These are phyloP conservation scores for Thermothielavioides terrestris DNA, from an alignment of 495 filamentous ascomycete species.

Conservation along the genomic window DNA sequence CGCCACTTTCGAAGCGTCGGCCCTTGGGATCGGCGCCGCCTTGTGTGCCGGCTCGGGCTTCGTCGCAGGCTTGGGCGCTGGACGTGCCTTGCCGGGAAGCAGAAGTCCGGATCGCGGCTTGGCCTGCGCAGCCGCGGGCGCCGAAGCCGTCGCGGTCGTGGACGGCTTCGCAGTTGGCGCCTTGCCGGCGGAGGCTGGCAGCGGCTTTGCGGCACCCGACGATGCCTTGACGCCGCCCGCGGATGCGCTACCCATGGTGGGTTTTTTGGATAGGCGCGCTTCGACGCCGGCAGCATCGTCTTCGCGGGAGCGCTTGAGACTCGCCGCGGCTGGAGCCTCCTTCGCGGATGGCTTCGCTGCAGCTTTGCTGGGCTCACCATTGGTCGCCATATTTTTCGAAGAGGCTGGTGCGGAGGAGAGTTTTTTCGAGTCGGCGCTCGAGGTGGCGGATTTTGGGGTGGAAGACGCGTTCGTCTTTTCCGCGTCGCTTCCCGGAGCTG, in stretches of 20 bases:
- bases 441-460: conserved; percentile 4
- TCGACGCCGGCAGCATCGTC: conserved; percentile 29
- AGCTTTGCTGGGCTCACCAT: conserved; percentile 3
- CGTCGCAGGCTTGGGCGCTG: conserved; percentile 23
- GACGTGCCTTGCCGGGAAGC: conserved; percentile 31
- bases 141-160: conserved; percentile 14
- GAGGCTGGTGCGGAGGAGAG: not conserved
- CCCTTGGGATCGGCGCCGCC: no score
- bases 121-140: conserved; percentile 7
- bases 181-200: conserved; percentile 16
- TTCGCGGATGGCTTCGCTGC: conserved; percentile 2
- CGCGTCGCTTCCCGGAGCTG: conserved; percentile 1
- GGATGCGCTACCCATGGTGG: conserved; percentile 24
- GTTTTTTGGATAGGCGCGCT: conserved; percentile 31
- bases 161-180: conserved; percentile 28
- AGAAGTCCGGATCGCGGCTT: conserved; percentile 17
- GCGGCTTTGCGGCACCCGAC: conserved; percentile 6
- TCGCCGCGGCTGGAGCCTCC: not conserved
- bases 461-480: conserved; percentile 4
- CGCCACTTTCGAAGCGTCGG: conserved; percentile 16
- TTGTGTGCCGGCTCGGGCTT: conserved; percentile 23
- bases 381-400: conserved; percentile 1
- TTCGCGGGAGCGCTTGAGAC: conserved; percentile 28
- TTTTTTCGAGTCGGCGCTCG: conserved; percentile 4
- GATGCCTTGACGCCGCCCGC: conserved; percentile 1